A percentile compares a stretch with the other conserved stretches of the same genome.
phyloP scores from a whole-genome alignment of 352 stramenopile species.

The Phytophthora kernoviae region DNA sequence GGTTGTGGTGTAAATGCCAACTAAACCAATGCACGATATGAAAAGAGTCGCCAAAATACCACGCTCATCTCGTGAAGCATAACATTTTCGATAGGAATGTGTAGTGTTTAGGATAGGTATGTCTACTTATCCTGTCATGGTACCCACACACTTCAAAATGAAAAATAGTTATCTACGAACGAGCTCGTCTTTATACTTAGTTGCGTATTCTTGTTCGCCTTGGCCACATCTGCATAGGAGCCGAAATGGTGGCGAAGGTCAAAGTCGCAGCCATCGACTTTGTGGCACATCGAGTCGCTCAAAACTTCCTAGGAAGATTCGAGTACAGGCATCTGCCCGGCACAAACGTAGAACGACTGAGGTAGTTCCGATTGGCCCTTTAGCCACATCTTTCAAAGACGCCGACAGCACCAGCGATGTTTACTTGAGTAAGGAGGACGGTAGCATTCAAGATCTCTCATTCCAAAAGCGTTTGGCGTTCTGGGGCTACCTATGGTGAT shows the following conservation, averaged over 20 bases:
- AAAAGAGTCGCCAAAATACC: no score
- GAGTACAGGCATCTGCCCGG: background rate
- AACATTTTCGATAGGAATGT: no score
- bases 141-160: no score
- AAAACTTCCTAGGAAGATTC: background rate
- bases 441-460: background rate
- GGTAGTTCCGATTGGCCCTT: conserved; percentile 1
- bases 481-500: background rate
- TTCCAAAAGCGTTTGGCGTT: conserved; percentile 2
- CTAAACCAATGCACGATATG: no score
- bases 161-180: no score
- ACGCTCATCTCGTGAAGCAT: no score
- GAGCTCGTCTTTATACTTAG: no score
- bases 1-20: conserved; percentile 13
- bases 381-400: background rate
- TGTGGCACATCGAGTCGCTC: background rate
- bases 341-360: conserved; percentile 1
- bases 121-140: no score
- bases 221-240: no score
- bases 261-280: background rate
- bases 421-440: background rate
- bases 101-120: no score
- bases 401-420: background rate
- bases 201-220: no score
- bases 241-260: background rate